A percentile compares a stretch with the other conserved stretches of the same genome.
Evolutionary conservation across 2,329 filamentous ascomycete species (phyloP).

Genomic region (Seiridium unicorne): DNA sequence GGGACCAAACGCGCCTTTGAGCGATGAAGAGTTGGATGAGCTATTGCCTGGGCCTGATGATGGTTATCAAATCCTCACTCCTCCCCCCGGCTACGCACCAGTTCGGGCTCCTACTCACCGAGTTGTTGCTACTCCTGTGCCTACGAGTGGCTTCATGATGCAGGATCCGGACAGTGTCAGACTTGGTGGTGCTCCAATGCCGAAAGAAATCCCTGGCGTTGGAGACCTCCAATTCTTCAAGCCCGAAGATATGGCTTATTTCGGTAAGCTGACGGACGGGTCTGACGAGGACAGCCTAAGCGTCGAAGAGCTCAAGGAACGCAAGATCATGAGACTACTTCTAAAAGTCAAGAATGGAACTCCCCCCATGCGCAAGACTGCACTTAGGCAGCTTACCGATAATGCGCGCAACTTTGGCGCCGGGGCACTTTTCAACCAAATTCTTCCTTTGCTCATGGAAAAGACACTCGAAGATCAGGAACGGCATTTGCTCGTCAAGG

Average conservation of each 20-base stretch:
- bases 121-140: conserved; percentile 68
- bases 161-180: conserved; percentile 87
- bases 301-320: conserved; percentile 93
- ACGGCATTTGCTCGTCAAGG: conserved; percentile 96
- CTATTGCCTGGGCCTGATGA: conserved; percentile 86
- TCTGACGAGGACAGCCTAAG: conserved; percentile 88
- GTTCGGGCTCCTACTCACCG: conserved; percentile 75
- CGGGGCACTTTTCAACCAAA: conserved; percentile 93
- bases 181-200: conserved; percentile 83
- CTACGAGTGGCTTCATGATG: conserved; percentile 94
- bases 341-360: conserved; percentile 99
- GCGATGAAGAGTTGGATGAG: conserved; percentile 90
- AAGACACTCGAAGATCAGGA: conserved; percentile 97
- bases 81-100: conserved; percentile 88
- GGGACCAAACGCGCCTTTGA: conserved; percentile 75
- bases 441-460: conserved; percentile 95
- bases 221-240: conserved; percentile 98
- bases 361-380: conserved; percentile 97
- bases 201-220: conserved; percentile 93
- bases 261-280: conserved; percentile 93
- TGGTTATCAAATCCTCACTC: conserved; percentile 88
- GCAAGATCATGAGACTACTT: conserved; percentile 96
- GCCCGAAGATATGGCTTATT: conserved; percentile 97
- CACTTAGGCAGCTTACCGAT: conserved; percentile 92
- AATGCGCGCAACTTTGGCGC: conserved; percentile 96